phyloP scores from a whole-genome alignment of 768 basidiomycete genomes.

The Lentinula sp. region DNA sequence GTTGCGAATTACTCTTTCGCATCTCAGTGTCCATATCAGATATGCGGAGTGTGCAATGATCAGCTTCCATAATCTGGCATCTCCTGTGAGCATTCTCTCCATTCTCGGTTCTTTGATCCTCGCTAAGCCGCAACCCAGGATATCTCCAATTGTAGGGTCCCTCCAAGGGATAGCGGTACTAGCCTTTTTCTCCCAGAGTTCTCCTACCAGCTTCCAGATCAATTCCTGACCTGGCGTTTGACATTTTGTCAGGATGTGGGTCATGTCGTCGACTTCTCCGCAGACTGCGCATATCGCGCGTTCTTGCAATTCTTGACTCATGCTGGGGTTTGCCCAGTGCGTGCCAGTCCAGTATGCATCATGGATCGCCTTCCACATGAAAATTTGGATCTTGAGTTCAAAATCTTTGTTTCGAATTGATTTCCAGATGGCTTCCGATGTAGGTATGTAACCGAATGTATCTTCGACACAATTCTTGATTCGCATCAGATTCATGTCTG shows the following conservation, averaged over 20 bases:
- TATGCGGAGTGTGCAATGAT: slow-evolving; percentile 20
- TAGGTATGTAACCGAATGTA: not conserved
- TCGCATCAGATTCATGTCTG: slow-evolving; percentile 4
- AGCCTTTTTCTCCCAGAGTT: slow-evolving; percentile 5
- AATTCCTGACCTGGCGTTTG: not conserved
- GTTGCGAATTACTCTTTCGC: slow-evolving; percentile 15
- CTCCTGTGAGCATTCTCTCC: slow-evolving; percentile 1
- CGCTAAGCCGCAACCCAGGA: slow-evolving; percentile 1
- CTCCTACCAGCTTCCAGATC: slow-evolving; percentile 9
- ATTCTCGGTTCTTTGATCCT: not conserved
- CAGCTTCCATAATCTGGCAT: slow-evolving; percentile 15
- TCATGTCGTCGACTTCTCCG: slow-evolving; percentile 10
- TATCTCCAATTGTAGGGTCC: not conserved
- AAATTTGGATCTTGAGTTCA: slow-evolving; percentile 1
- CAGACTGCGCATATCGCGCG: slow-evolving; percentile 9
- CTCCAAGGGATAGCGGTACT: not conserved
- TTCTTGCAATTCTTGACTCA: not conserved
- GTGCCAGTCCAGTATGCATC: slow-evolving; percentile 14
- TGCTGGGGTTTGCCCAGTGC: slow-evolving; percentile 9
- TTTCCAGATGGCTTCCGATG: not conserved
- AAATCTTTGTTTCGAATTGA: not conserved
- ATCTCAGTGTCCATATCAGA: slow-evolving; percentile 22
- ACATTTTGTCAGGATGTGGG: slow-evolving; percentile 17
- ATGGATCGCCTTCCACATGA: slow-evolving; percentile 14
- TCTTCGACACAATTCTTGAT: not conserved